Base-by-base conservation (phyloP, 129 eudicot genomes). In the Pittosporum tobira region DNA sequence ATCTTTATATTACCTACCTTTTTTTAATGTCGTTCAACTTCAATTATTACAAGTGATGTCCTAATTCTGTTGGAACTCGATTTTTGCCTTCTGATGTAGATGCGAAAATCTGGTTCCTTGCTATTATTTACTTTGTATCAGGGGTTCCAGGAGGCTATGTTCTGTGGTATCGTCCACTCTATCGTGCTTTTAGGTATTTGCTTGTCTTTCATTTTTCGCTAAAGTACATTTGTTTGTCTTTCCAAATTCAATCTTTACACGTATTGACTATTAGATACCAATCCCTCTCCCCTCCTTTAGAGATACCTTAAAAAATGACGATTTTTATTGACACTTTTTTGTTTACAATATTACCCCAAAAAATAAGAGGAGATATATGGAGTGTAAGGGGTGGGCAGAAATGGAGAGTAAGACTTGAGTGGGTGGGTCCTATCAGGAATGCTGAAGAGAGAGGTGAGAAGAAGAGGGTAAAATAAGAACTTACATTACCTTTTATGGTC, bases 151-250 rank as follows among this genome's bases (percentile, higher is more conserved):
- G 74, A 58, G 94, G 73, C 26, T 88, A 88, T 57, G 80, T 88
- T 11, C 58, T 88, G 74, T 84, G 94, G 96, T 88, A 88, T 63
- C 81, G 84, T 18, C 84, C 96, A 50, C 94, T 88, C 42, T 88
- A 88, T 59, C 88, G 96, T 61, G 81, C 79, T 56, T 88, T 88
- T 67, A 81, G 96, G 96, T 88, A 80, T 51, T 25, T 20, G 11
- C 21, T 19, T n/a, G n/a, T n/a, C n/a, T 48, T 47, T 25, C 23
- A n/a, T 63, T 14, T 15, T 58, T 62, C 16, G 22, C n/a, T 5
- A 21, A 26, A 20, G 44, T n/a, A 44, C 0, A 43, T 38, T 18
- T n/a, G 14, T 28, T 34, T 15, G 6, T 22, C 26, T 58, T 53
- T 21, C n/a, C 11, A 22, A 56, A 56, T 56, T n/a, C 16, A 3